Evolutionary conservation across 108 stramenopile genomes (phyloP), one percentile per base, ranked within the genome.

Genomic region (Parmales sp.): DNA sequence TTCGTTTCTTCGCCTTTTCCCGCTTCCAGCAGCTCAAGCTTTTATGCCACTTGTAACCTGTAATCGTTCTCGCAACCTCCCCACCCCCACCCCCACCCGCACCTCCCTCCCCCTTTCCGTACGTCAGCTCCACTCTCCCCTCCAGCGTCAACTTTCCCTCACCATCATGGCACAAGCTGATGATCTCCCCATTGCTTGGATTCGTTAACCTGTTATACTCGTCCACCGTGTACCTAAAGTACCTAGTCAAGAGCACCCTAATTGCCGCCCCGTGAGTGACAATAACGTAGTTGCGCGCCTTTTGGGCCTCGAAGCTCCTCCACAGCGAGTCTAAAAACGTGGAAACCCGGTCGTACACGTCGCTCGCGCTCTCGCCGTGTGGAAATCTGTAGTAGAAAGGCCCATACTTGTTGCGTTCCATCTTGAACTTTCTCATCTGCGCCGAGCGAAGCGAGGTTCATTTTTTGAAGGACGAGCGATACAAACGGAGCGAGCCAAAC

Each of bases 161-260:
- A 37, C 87, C 87, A 72, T 87, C 81, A 73, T 91, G 90, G 11
- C 72, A 88, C 68, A 95, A 67, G 8, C 87, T 69, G 28, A 92
- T 78, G 80, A 92, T 87, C 74, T 92, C 90, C 68, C 92, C 91
- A 73, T 93, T 95, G 45, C 75, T 76, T 1, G 92, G 92, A 82
- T 95, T 95, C 20, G 86, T 81, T 37, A 92, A 74, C 51, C 84
- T 78, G 64, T 92, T 82, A 70, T 93, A 93, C 71, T 90, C 85
- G 71, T 88, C 87, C 63, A 94, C 90, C 1, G 87, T 87, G 76
- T 91, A 96, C 11, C 90, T 88, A 79, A 93, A 96, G 78, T 92
- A 96, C 44, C 95, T 78, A 31, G 90, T 88, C 49, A 96, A 72
- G 25, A 96, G 79, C 22, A 91, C 84, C 45, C 92, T 78, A 29